Evolutionary conservation across 345 rosid genomes (phyloP).

Genomic region (Physaria fendleri): DNA sequence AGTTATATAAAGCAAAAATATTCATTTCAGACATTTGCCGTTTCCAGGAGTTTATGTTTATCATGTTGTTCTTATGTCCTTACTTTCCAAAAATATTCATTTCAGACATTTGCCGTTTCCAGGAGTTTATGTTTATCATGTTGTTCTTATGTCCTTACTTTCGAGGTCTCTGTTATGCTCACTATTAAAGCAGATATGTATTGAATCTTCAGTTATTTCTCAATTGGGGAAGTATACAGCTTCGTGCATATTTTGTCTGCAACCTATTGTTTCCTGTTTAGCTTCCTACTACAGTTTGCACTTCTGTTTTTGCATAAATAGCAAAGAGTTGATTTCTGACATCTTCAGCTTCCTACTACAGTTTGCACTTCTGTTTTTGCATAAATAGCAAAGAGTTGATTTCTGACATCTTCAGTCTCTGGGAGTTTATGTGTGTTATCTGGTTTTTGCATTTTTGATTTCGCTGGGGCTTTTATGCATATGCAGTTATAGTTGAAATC

Average conservation of each 20-base stretch:
- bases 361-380: background rate
- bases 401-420: background rate
- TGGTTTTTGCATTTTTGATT: conserved; percentile 1
- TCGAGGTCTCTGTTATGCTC: background rate
- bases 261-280: background rate
- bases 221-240: background rate
- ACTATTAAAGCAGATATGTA: background rate
- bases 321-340: too few species aligned
- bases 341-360: background rate
- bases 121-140: background rate
- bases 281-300: too few species aligned
- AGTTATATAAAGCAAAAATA: background rate
- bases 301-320: too few species aligned
- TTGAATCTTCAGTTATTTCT: background rate
- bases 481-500: background rate
- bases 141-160: background rate
- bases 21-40: background rate
- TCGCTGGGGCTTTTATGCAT: background rate
- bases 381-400: background rate
- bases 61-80: background rate
- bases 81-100: background rate
- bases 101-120: background rate
- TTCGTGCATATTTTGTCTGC: background rate
- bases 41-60: background rate
- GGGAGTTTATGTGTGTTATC: background rate